Base-by-base conservation (phyloP, 1,284 basidiomycete species). In the Sanghuangporus weigelae region DNA sequence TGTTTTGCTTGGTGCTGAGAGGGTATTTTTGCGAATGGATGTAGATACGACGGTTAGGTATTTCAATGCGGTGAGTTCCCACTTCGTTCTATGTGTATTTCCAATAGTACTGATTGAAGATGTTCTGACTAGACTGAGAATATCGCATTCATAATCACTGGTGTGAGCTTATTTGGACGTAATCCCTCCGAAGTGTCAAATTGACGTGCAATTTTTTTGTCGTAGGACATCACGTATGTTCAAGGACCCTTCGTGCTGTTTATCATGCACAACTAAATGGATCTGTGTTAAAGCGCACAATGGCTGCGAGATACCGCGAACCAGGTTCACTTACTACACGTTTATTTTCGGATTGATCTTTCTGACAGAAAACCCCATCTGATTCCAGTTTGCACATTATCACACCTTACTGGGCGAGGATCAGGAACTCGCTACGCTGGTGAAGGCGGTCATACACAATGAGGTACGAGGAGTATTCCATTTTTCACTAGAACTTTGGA, bases 241-340 rank as follows among this genome's bases (percentile, higher is more conserved):
- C 46, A 11, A 14, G 56, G 40, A 12, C 19, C 21, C 19, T 36
- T 16, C 4, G 7, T 42, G 16, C 56, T 50, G 57, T 31, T 14
- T 16, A 62, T 39, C 19, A 12, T 23, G 26, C 7, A 5, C 8
- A 26, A 12, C 26, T 7, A 42, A 16, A 54, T 31, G 44, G 14
- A 54, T 12, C 38, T 39, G 21, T 14, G 36, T 8, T 63, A n/a
- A 55, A 74, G 73, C 16, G 73, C 73, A 0, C 73, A 75, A 63
- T 75, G 88, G 88, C 77, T 90, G 55, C 82, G 89, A 57, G 88
- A 90, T 69, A 89, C 88, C 21, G 87, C 83, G n/a, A 90, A 90
- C 68, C 87, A 90, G 74, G 86, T 83, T 60, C 23, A 73, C 67
- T 55, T 36, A 11, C 8, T 26, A n/a, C 16, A 11, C 21, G 21